Conservation (phyloP, 2,329 filamentous ascomycete species). For the Xylariaceae sp. region DNA sequence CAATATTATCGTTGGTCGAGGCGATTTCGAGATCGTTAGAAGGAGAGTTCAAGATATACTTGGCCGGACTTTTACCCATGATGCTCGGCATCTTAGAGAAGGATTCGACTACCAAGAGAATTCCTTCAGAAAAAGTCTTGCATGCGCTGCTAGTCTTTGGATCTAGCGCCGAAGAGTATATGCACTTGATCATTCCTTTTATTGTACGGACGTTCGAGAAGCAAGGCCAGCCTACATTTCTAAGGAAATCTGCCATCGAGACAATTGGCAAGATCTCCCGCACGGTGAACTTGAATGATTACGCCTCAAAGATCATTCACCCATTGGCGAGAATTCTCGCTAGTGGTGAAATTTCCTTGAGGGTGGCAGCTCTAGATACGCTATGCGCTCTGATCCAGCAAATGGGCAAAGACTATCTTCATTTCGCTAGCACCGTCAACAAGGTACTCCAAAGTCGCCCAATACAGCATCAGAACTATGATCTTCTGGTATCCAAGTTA, state of each 20-base stretch:
- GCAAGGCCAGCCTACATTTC: slow-evolving; percentile 68
- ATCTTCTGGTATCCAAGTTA: slow-evolving; percentile 84
- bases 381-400: slow-evolving; percentile 94
- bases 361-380: slow-evolving; percentile 82
- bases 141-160: slow-evolving; percentile 96
- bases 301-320: slow-evolving; percentile 93
- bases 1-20: slow-evolving; percentile 87
- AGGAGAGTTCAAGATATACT: slow-evolving; percentile 95
- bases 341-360: slow-evolving; percentile 64
- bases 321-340: slow-evolving; percentile 79
- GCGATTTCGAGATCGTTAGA: slow-evolving; percentile 90
- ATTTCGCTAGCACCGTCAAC: slow-evolving; percentile 90
- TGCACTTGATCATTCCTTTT: slow-evolving; percentile 96
- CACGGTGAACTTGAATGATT: slow-evolving; percentile 96
- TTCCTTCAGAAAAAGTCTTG: slow-evolving; percentile 81
- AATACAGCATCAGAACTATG: slow-evolving; percentile 85
- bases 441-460: slow-evolving; percentile 75
- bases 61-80: slow-evolving; percentile 80
- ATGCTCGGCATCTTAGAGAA: slow-evolving; percentile 94
- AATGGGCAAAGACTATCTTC: slow-evolving; percentile 87
- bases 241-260: slow-evolving; percentile 87
- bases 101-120: slow-evolving; percentile 68
- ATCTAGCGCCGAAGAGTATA: slow-evolving; percentile 93
- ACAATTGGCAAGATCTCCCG: slow-evolving; percentile 90
- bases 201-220: slow-evolving; percentile 94